phyloP scores from a whole-genome alignment of 2,329 filamentous ascomycete genomes.

The Beauveria medogensis region DNA sequence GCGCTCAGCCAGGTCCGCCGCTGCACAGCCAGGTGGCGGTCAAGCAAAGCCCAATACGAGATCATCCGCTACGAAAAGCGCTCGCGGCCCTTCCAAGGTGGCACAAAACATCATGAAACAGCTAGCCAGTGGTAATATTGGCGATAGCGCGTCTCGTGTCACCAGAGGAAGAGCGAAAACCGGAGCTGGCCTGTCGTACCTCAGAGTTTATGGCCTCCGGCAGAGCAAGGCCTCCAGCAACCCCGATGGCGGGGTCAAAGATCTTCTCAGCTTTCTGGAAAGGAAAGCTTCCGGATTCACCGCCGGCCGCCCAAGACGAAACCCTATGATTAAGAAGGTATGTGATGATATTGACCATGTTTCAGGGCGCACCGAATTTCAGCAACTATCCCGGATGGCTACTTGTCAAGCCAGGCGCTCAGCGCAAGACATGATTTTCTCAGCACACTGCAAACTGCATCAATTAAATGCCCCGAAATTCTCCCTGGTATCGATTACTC shows the following conservation, averaged over 20 bases:
- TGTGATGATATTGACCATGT: conserved; percentile 38
- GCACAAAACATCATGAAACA: conserved; percentile 38
- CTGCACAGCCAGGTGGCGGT: conserved; percentile 17
- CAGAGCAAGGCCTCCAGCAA: conserved; percentile 61
- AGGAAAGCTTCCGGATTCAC: conserved; percentile 55
- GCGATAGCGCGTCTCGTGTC: conserved; percentile 26
- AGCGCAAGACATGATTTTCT: conserved; percentile 47
- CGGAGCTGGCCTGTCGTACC: conserved; percentile 21
- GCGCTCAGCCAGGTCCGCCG: conserved; percentile 25
- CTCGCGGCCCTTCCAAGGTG: conserved; percentile 27
- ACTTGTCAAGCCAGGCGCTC: background rate
- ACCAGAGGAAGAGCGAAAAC: conserved; percentile 18
- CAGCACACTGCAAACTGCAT: conserved; percentile 6
- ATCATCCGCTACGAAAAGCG: conserved; percentile 15
- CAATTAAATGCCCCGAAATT: conserved; percentile 1
- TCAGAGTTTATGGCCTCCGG: conserved; percentile 55
- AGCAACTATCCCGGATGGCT: conserved; percentile 36
- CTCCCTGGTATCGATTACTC: conserved; percentile 33
- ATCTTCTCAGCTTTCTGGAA: conserved; percentile 61
- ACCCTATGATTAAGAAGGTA: conserved; percentile 69
- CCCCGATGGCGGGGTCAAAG: conserved; percentile 56
- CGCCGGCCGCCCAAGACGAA: conserved; percentile 34
- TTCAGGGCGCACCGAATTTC: conserved; percentile 23
- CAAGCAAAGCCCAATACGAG: conserved; percentile 24
- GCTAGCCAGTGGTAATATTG: conserved; percentile 27